Percentiles rank a stretch among this genome's conserved stretches.
Conservation (phyloP, 148 eudicot species). For the Limonium bicolor region DNA sequence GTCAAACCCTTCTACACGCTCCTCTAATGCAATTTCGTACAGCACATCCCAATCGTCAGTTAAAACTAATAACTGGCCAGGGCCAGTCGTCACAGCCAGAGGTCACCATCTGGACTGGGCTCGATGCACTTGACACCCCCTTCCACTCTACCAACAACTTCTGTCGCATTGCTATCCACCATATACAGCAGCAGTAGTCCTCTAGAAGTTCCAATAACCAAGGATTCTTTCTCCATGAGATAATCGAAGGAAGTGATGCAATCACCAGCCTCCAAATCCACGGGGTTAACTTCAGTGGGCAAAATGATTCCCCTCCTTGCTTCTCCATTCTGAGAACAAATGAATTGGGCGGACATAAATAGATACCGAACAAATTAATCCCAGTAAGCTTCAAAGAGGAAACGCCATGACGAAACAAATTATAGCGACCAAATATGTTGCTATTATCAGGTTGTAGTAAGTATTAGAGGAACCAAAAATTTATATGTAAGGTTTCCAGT, state of each 20-base stretch:
- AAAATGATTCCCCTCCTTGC: constrained; percentile 26
- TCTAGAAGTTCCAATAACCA: constrained; percentile 64
- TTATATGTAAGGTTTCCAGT: too few species aligned
- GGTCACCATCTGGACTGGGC: constrained; percentile 97
- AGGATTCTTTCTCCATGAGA: constrained; percentile 93
- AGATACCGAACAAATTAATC: too few species aligned
- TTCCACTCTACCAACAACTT: constrained; percentile 81
- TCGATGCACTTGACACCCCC: constrained; percentile 91
- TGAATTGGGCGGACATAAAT: too few species aligned
- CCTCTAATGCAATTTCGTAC: constrained; percentile 65
- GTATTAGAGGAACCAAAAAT: too few species aligned
- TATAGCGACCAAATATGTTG: too few species aligned
- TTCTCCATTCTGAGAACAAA: constrained; percentile 46
- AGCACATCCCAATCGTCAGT: constrained; percentile 93
- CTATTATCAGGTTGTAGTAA: too few species aligned
- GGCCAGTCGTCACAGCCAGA: constrained; percentile 71
- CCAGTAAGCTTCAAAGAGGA: too few species aligned
- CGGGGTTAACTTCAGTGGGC: constrained; percentile 26
- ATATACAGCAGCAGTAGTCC: constrained; percentile 58
- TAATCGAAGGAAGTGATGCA: constrained; percentile 70
- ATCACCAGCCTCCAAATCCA: constrained; percentile 69
- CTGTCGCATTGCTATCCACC: constrained; percentile 51
- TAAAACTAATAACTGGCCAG: constrained; percentile 77
- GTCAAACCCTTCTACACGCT: constrained; percentile 50
- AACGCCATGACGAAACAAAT: too few species aligned